phyloP scores from a whole-genome alignment of 192 early-diverging fungal genomes.

The Backusella australiensis region DNA sequence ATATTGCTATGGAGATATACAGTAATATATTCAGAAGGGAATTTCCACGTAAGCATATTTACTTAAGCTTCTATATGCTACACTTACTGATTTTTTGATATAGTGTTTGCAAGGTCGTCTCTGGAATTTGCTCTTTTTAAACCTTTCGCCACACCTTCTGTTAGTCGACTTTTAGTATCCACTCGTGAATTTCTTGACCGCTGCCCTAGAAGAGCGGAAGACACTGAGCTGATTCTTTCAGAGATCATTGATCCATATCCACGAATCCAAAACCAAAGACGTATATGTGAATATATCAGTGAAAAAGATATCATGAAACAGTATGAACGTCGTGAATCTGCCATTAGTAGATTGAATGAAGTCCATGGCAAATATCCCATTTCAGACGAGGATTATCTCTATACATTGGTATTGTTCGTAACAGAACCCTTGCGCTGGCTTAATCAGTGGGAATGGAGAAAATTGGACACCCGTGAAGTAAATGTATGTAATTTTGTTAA shows the following conservation, averaged over 20 bases:
- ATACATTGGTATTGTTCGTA: conserved; percentile 38
- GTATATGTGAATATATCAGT: conserved; percentile 10
- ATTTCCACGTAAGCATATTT: conserved; percentile 34
- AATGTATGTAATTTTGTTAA: conserved; percentile 29
- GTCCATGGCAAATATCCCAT: conserved; percentile 46
- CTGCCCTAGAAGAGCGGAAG: conserved; percentile 32
- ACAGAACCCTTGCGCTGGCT: conserved; percentile 33
- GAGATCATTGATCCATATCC: conserved; percentile 35
- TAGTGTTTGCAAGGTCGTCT: conserved; percentile 18
- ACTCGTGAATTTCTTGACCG: conserved; percentile 28
- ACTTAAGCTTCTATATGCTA: neutral
- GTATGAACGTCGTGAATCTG: conserved; percentile 15
- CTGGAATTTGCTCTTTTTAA: conserved; percentile 45
- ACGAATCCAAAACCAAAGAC: conserved; percentile 18
- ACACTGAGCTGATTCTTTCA: conserved; percentile 34
- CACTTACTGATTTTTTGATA: neutral
- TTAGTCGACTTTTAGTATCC: conserved; percentile 36
- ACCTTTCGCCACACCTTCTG: conserved; percentile 41
- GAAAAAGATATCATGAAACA: conserved; percentile 18
- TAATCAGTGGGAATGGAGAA: conserved; percentile 38
- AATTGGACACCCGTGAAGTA: conserved; percentile 36
- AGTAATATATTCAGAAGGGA: conserved; percentile 21
- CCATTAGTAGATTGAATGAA: conserved; percentile 39
- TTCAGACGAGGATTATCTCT: conserved; percentile 43
- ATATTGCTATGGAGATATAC: conserved; percentile 29